These are phyloP conservation scores for Aspergillus ochraceoroseus DNA, from an alignment of 2,329 filamentous ascomycete species.

Conservation along the genomic window DNA sequence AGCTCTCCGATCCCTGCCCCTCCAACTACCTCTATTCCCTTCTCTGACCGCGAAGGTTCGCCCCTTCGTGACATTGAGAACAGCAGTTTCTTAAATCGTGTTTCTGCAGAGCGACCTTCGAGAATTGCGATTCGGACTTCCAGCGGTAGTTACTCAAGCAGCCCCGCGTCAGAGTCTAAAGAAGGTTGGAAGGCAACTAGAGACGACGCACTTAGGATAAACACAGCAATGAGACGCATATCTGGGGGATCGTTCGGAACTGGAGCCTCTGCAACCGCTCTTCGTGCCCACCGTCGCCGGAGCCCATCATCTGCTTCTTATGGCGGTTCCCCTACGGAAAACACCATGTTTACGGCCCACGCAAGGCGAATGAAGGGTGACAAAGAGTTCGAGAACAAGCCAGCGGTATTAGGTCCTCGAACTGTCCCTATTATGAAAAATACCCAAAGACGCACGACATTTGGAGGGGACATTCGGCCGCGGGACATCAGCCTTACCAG, in stretches of 20 bases:
- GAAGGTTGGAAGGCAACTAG: constrained; percentile 46
- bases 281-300: constrained; percentile 50
- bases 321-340: constrained; percentile 54
- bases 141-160: constrained; percentile 34
- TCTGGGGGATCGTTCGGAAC: constrained; percentile 43
- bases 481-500: constrained; percentile 38
- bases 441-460: constrained; percentile 41
- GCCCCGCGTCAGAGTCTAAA: constrained; percentile 47
- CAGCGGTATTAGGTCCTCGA: constrained; percentile 58
- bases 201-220: constrained; percentile 52
- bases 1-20: constrained; percentile 61
- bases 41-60: constrained; percentile 55
- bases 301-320: constrained; percentile 50
- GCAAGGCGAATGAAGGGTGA: constrained; percentile 61
- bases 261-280: constrained; percentile 36
- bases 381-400: constrained; percentile 52
- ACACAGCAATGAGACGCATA: constrained; percentile 54
- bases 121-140: constrained; percentile 40
- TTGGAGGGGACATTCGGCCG: constrained; percentile 40
- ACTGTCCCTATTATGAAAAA: constrained; percentile 56
- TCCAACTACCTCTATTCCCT: constrained; percentile 54
- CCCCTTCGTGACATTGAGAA: constrained; percentile 52
- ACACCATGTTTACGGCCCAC: constrained; percentile 60
- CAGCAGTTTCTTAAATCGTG: constrained; percentile 47
- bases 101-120: constrained; percentile 40